These are phyloP conservation scores for Pythium angustatum DNA, from an alignment of 352 stramenopile genomes.

Conservation along the genomic window DNA sequence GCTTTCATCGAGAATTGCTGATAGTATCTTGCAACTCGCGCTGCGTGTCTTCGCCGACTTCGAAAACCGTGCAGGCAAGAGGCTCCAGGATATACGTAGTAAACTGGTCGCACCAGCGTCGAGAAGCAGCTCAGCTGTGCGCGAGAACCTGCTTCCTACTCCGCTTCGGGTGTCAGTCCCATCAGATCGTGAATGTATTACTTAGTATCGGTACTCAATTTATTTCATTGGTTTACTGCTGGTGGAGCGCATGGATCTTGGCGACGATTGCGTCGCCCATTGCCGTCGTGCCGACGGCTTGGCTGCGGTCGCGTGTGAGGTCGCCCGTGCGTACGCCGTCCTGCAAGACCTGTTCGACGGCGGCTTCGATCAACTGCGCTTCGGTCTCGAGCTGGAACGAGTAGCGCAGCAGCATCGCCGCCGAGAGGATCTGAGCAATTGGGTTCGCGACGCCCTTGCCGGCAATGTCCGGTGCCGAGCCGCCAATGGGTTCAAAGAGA, in stretches of 20 bases:
- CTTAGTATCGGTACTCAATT: too few species aligned
- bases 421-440: constrained; percentile 97
- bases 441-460: constrained; percentile 97
- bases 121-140: constrained; percentile 12
- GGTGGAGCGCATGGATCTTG: constrained; percentile 66
- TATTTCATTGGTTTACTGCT: too few species aligned
- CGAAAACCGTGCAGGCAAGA: constrained; percentile 38
- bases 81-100: constrained; percentile 40
- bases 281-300: constrained; percentile 61
- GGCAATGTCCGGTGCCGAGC: constrained; percentile 98
- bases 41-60: constrained; percentile 39
- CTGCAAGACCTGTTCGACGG: constrained; percentile 82
- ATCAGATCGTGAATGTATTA: too few species aligned
- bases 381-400: constrained; percentile 84
- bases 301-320: constrained; percentile 59
- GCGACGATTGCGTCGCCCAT: constrained; percentile 84
- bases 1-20: constrained; percentile 41
- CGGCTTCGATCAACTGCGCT: constrained; percentile 77
- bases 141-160: neutral
- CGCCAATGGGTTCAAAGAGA: constrained; percentile 98
- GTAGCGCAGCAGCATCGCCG: constrained; percentile 97
- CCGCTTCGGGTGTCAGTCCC: too few species aligned
- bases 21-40: constrained; percentile 54
- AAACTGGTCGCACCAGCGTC: constrained; percentile 3
- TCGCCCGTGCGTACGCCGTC: constrained; percentile 86